Conservation (phyloP, 202 grass and related monocot species). For the Schoenoplectus triqueter region DNA sequence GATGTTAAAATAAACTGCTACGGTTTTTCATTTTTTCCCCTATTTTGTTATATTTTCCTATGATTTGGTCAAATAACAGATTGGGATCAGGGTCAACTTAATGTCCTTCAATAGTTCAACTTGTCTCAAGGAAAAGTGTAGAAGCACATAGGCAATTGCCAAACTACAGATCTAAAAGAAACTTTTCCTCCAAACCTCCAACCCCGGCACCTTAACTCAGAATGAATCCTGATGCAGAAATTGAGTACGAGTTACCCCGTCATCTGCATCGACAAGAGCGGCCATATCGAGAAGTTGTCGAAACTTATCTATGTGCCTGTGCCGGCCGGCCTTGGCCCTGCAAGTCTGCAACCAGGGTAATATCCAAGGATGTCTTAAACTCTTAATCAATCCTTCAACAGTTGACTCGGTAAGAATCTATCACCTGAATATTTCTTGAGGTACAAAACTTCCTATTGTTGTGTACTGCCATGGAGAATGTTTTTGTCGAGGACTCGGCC, state of each 20-base stretch:
- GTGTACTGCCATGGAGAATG: constrained; percentile 57
- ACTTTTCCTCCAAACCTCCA: not conserved
- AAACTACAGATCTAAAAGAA: not conserved
- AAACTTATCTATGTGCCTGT: not conserved
- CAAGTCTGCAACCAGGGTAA: not conserved
- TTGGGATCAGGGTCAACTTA: not conserved
- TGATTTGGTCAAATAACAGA: constrained; percentile 3
- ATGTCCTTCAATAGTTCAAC: not conserved
- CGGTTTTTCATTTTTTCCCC: not conserved
- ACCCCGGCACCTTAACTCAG: not conserved
- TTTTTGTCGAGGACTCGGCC: constrained; percentile 69
- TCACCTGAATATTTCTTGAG: constrained; percentile 1
- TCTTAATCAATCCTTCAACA: constrained; percentile 31
- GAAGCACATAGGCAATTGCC: not conserved
- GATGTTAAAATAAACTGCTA: not conserved
- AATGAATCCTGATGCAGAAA: constrained; percentile 38
- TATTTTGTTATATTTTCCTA: not conserved
- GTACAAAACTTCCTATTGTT: constrained; percentile 32
- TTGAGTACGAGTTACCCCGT: constrained; percentile 20
- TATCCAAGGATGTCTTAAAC: constrained; percentile 33
- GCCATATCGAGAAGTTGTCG: constrained; percentile 26
- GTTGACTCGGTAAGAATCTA: constrained; percentile 27
- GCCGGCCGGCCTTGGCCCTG: not conserved
- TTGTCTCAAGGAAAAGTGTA: not conserved
- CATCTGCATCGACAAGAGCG: constrained; percentile 34